Evolutionary conservation across 2,329 filamentous ascomycete species (phyloP), one percentile per base, ranked within the genome.

Genomic region (Periconia sp.): DNA sequence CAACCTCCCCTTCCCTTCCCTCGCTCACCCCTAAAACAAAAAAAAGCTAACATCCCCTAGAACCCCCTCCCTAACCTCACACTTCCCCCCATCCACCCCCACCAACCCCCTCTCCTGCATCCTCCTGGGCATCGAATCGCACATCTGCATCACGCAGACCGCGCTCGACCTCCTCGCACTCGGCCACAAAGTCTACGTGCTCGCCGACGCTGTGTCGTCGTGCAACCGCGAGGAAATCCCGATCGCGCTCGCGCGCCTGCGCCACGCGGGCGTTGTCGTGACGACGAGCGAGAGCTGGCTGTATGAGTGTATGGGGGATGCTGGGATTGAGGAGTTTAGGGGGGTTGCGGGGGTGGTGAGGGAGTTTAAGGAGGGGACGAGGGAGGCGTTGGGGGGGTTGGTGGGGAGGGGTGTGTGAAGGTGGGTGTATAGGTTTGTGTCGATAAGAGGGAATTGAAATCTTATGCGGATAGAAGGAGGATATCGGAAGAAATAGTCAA

Each of bases 121-220:
- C 51, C 85, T 97, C 58, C 88, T 96, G 15, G 93, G 93, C 37
- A 96, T 97, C 70, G 93, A 97, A 76, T 85, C 85, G 41, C 93
- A 97, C 76, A 94, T 97, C 71, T 97, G 93, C 79, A 86, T 97
- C 30, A 92, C 91, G 56, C 93, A 97, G 81, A 97, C 93, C 2
- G 61, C 70, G 15, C 81, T 97, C 41, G 93, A 97, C 77, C 77
- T 96, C 46, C 77, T 94, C 42, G 78, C 80, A 19, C 81, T 82
- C 1, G 92, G 92, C 1, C 90, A 96, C 74, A 79, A 80, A 49
- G 93, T 97, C 7, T 96, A 95, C 73, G 79, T 97, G 40, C 80
- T 97, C 31, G 91, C 92, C 49, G 93, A 97, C 74, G 93, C 86
- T 31, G 92, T 97, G 41, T 92, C 89, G 68, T 93, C 89, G 76